Evolutionary conservation across 2,329 filamentous ascomycete species (phyloP).

Genomic region (Arachnomyces sp.): DNA sequence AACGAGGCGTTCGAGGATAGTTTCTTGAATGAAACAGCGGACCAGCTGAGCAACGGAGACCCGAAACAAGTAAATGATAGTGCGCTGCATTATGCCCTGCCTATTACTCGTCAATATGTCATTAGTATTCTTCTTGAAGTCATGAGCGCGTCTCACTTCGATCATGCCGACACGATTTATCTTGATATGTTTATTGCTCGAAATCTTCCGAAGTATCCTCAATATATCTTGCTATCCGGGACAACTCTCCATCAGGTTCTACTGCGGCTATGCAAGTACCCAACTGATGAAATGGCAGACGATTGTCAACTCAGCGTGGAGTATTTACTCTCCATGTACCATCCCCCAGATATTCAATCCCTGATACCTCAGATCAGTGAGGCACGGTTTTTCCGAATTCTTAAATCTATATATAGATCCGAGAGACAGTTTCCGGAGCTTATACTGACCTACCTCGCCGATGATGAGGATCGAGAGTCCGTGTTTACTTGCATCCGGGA

Average conservation of each 20-base stretch:
- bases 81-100: slow-evolving; percentile 42
- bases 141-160: slow-evolving; percentile 69
- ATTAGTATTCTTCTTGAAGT: slow-evolving; percentile 85
- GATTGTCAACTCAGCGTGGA: slow-evolving; percentile 97
- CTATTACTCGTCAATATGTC: slow-evolving; percentile 84
- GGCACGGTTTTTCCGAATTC: slow-evolving; percentile 80
- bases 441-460: slow-evolving; percentile 75
- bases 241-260: slow-evolving; percentile 76
- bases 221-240: slow-evolving; percentile 86
- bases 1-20: slow-evolving; percentile 97
- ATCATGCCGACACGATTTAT: slow-evolving; percentile 77
- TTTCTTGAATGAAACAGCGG: slow-evolving; percentile 75
- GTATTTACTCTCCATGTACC: slow-evolving; percentile 88
- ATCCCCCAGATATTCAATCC: slow-evolving; percentile 69
- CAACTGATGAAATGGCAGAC: slow-evolving; percentile 70
- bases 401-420: slow-evolving; percentile 78
- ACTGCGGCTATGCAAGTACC: slow-evolving; percentile 75
- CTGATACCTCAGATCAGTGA: slow-evolving; percentile 71
- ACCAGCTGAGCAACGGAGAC: slow-evolving; percentile 52
- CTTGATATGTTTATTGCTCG: slow-evolving; percentile 97
- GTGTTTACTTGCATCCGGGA: slow-evolving; percentile 75
- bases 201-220: slow-evolving; percentile 91
- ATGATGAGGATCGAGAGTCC: slow-evolving; percentile 64
- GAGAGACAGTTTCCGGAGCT: slow-evolving; percentile 75
- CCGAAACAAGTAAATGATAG: slow-evolving; percentile 52